Base-by-base conservation (phyloP, 768 basidiomycete species). In the Suillus lakei region DNA sequence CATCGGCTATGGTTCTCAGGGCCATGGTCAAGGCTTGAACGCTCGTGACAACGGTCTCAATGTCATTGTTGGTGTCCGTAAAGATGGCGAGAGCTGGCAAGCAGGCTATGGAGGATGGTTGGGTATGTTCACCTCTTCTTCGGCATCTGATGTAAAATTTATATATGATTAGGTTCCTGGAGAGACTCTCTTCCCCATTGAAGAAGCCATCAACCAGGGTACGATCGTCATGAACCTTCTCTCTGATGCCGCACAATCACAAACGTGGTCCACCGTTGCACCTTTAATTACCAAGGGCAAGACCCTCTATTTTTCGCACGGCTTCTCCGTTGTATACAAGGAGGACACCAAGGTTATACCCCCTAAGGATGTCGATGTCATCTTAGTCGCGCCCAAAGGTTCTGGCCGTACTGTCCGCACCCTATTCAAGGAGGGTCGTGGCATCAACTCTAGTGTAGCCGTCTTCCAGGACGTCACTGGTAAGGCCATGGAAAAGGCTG, bases 201-300 rank as follows among this genome's bases (percentile, higher is more conserved):
- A 99, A 73, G 96, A 99, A 80, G 98, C 98, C 68, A 98, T 99
- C 79, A 85, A 91, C 71, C 88, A 85, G 69, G 98, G 98, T 50
- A 98, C 97, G 26, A 96, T 99, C 86, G 92, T 99, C 88, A 99
- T 99, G 98, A 99, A 99, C 87, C 85, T 99, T 62, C 89, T 99
- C 70, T 99, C 97, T 54, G 98, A 99, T 74, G 98, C 98, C 59
- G 98, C 97, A 21, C 98, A 99, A 83, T 96, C 94, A 18, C 88
- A 92, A 79, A 98, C 96, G 38, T 99, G 98, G 98, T 84, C 91
- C 51, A 82, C 85, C 61, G 71, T 99, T 72, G 91, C 88, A 51
- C 97, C 98, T 63, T 89, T 98, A 74, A 96, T 99, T 84, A 99
- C 96, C 80, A 95, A 96, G 87, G 97, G 95, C 83, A 99, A 99